Evolutionary conservation across 768 basidiomycete species (phyloP).

Genomic region (Pleurotus eryngii): DNA sequence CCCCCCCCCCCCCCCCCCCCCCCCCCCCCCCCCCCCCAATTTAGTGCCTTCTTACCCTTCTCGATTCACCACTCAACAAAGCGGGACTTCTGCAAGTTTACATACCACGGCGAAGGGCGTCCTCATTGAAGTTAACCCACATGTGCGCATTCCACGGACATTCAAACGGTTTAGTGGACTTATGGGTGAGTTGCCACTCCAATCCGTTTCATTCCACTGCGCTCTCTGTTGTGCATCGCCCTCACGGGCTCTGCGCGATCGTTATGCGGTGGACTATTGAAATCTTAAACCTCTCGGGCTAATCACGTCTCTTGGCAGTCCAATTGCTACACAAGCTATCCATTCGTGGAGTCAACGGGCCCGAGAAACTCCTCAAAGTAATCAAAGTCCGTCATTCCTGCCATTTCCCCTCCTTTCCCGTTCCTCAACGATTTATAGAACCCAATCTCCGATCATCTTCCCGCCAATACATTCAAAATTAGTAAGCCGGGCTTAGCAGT

Average conservation of each 20-base stretch:
- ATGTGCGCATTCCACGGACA: constrained; percentile 95
- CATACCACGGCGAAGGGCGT: constrained; percentile 94
- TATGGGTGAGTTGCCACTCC: constrained; percentile 68
- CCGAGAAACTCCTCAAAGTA: constrained; percentile 95
- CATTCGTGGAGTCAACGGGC: constrained; percentile 93
- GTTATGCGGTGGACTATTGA: neutral
- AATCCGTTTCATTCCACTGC: constrained; percentile 1
- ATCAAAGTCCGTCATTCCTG: constrained; percentile 67
- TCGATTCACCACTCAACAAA: constrained; percentile 98
- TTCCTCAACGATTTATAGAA: constrained; percentile 51
- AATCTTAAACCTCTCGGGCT: neutral
- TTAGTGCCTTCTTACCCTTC: constrained; percentile 90
- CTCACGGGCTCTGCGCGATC: neutral
- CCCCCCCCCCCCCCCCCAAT: neutral
- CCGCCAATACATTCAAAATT: constrained; percentile 92
- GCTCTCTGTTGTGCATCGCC: neutral
- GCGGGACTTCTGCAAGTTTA: constrained; percentile 95
- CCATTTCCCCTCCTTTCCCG: neutral
- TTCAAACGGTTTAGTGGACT: constrained; percentile 98
- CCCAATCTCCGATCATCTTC: constrained; percentile 91
- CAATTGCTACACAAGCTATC: constrained; percentile 96
- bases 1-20: neutral
- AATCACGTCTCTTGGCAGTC: constrained; percentile 45
- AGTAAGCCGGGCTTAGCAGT: constrained; percentile 49
- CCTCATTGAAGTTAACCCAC: constrained; percentile 97